phyloP scores from a whole-genome alignment of 1,284 basidiomycete species.

The Cystobasidiaceae sp. region DNA sequence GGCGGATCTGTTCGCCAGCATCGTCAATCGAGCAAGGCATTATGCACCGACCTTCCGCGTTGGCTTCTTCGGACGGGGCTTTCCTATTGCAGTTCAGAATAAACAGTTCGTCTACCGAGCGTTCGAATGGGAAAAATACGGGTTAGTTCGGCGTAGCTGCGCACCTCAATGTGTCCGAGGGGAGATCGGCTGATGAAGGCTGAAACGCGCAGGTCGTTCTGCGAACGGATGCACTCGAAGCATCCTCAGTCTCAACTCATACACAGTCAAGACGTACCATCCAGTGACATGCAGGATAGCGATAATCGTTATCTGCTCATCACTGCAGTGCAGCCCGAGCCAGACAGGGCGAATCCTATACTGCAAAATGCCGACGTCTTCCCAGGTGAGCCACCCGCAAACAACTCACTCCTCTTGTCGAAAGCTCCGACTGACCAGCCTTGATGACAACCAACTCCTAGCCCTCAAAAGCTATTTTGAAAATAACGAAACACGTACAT shows the following conservation, averaged over 20 bases:
- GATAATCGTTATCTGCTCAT: constrained; percentile 82
- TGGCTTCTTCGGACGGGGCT: constrained; percentile 77
- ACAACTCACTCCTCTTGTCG: not conserved
- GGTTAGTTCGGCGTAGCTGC: constrained; percentile 47
- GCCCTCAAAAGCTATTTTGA: constrained; percentile 81
- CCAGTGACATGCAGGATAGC: constrained; percentile 73
- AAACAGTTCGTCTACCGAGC: constrained; percentile 90
- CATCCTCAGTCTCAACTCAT: constrained; percentile 80
- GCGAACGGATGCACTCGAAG: constrained; percentile 87
- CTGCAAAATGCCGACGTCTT: constrained; percentile 83
- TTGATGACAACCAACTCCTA: constrained; percentile 38
- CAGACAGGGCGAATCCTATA: constrained; percentile 68
- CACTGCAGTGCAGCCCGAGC: constrained; percentile 76
- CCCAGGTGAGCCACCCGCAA: constrained; percentile 27
- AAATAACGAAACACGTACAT: constrained; percentile 55
- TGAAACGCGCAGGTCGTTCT: constrained; percentile 56
- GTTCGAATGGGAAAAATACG: constrained; percentile 82
- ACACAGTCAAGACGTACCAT: constrained; percentile 67
- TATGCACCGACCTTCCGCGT: constrained; percentile 91
- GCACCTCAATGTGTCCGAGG: not conserved
- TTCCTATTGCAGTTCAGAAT: constrained; percentile 72
- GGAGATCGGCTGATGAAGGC: not conserved
- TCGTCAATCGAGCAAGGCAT: constrained; percentile 72
- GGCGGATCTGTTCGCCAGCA: constrained; percentile 70
- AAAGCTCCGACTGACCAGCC: not conserved